A percentile compares a stretch with the other conserved stretches of the same genome.
phyloP scores from a whole-genome alignment of 2,329 filamentous ascomycete species.

The Phoma sp. region DNA sequence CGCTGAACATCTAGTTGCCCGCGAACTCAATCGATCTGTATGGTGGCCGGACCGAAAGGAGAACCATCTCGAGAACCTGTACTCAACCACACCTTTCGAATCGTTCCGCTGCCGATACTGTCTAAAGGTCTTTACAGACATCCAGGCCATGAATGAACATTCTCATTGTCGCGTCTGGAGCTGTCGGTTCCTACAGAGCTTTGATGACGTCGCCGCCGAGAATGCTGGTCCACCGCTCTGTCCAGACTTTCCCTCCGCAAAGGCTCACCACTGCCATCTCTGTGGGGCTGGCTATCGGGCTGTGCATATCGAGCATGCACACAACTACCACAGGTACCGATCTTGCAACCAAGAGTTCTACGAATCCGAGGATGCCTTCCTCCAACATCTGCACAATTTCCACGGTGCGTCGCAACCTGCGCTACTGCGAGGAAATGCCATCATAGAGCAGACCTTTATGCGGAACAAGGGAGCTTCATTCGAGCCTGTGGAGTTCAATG shows the following conservation, averaged over 20 bases:
- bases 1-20: conserved; percentile 40
- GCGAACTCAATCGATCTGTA: conserved; percentile 35
- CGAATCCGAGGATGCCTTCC: conserved; percentile 41
- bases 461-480: conserved; percentile 46
- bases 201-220: conserved; percentile 43
- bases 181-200: conserved; percentile 43
- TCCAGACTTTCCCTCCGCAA: conserved; percentile 42
- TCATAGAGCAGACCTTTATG: conserved; percentile 46
- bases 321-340: conserved; percentile 42
- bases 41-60: conserved; percentile 44
- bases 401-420: conserved; percentile 39
- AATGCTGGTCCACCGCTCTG: conserved; percentile 41
- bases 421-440: conserved; percentile 32
- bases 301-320: conserved; percentile 43
- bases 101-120: conserved; percentile 46
- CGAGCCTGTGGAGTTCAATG: conserved; percentile 44
- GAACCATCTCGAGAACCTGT: conserved; percentile 43
- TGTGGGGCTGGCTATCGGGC: conserved; percentile 43
- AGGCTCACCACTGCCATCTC: conserved; percentile 45
- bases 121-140: conserved; percentile 40
- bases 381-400: conserved; percentile 43
- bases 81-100: conserved; percentile 34
- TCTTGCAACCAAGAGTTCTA: conserved; percentile 45
- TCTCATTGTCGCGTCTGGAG: conserved; percentile 45
- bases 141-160: conserved; percentile 41